Evolutionary conservation across 106 monocot species (phyloP), one percentile per base, ranked within the genome.

Genomic region (Amphibolis antarctica): DNA sequence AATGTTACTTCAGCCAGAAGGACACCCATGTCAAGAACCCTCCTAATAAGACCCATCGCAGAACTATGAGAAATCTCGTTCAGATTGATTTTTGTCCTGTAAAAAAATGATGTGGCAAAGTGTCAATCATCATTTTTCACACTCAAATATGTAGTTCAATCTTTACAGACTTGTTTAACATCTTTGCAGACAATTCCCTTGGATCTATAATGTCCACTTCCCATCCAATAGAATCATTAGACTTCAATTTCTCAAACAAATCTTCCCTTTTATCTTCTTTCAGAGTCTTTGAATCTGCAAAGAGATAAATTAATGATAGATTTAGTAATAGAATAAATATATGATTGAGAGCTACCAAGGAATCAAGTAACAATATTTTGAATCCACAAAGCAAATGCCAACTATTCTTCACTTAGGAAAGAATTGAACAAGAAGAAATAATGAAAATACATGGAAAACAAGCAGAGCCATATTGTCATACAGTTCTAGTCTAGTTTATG

Each of bases 21-120:
- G 77, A 98, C 76, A 49, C 98, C 98, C 63, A 85, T 71, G 64
- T 77, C 79, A 73, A 98, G 82, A 69, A 82, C 86, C 71, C 76
- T 91, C 26, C 54, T 77, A 12, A 98, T 78, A 66, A 98, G 88
- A 19, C 90, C 98, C 66, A 98, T 98, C 53, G 98, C 98, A 60
- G 98, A 98, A 60, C 81, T 82, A 51, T 98, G 98, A 2, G 98
- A 98, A 69, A 98, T 98, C 66, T 98, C 98, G 77, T 98, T 98
- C 57, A 98, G 68, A 63, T 98, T 98, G 57, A 98, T 60, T 75
- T 98, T 98, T 63, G 46, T 57, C 79, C 98, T 98, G 82, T 12
- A 19, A 76, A 28, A 80, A 27, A 23, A 10, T 11, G 3, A 53
- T 4, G 36, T 36, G 36, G 56, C 30, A 19, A 55, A 55, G 25